Evolutionary conservation across 306 rosid genomes (phyloP).

Genomic region (Betula pendula): DNA sequence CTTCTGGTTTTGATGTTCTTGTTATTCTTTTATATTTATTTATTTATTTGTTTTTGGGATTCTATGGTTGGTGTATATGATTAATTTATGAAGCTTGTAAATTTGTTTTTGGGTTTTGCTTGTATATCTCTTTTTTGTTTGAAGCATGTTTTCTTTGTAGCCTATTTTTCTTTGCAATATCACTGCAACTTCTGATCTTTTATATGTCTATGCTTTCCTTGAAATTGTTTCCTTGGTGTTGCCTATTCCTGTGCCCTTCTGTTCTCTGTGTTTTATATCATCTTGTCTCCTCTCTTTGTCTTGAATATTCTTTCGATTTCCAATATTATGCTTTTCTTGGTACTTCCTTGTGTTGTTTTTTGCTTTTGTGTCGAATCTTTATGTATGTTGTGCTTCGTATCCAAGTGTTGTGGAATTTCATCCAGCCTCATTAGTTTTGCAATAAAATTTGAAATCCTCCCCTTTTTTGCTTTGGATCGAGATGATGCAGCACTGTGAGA

Average conservation of each 20-base stretch:
- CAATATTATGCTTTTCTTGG: constrained; percentile 33
- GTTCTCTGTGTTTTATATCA: too few relatives aligned
- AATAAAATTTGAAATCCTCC: constrained; percentile 80
- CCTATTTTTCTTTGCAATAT: constrained; percentile 30
- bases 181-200: too few relatives aligned
- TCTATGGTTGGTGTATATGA: too few relatives aligned
- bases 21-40: too few relatives aligned
- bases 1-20: too few relatives aligned
- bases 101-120: too few relatives aligned
- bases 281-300: constrained; percentile 31
- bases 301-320: constrained; percentile 10
- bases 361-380: constrained; percentile 39
- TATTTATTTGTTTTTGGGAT: too few relatives aligned
- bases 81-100: too few relatives aligned
- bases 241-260: constrained; percentile 15
- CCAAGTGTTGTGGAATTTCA: constrained; percentile 52
- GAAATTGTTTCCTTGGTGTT: constrained; percentile 12
- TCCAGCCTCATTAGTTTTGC: constrained; percentile 95
- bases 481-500: constrained; percentile 39
- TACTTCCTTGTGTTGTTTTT: constrained; percentile 34
- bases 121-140: constrained; percentile 34
- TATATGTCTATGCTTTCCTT: too few relatives aligned
- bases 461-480: constrained; percentile 50
- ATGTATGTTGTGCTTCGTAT: constrained; percentile 24
- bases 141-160: constrained; percentile 33